Evolutionary conservation across 2,329 filamentous ascomycete genomes (phyloP), one percentile per base, ranked within the genome.

Genomic region (Zymoseptoria pseudotritici): DNA sequence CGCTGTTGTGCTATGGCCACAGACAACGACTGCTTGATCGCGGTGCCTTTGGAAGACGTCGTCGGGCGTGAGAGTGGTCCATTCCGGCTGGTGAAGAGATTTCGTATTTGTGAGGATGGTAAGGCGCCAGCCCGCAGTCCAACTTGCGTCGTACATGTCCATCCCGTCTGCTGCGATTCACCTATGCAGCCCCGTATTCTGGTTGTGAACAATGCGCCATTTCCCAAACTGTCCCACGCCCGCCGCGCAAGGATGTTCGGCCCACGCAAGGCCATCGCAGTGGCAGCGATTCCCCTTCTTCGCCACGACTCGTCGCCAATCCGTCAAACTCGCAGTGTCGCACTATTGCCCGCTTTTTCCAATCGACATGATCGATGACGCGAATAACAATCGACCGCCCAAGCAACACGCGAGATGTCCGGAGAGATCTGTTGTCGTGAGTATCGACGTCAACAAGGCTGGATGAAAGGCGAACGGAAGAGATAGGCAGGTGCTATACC

Each of bases 181-280:
- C 20, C 52, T 24, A 22, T 19, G 52, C 20, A 55, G 20, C 57
- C 29, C 54, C 58, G 61, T 72, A 71, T 71, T 70, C 69, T 72
- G 29, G 67, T 68, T 10, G 67, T 72, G 60, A 72, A 71, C 19
- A 72, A 62, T n/a, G 71, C 69, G 50, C 71, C 71, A 50, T 69
- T 72, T 11, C 71, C 71, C 31, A 70, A 46, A 56, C 71, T 71
- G 52, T 72, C 65, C 71, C 71, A 73, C 11, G 71, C 71, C 54
- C 64, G 62, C 53, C 64, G 65, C 59, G 66, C 66, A 24, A 69
- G 42, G 57, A 57, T 63, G 24, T 63, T 60, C 56, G 62, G 26
- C 26, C 26, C 26, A 29, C 26, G 26, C 26, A 29, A 29, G 26
- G 26, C 6, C 26, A 29, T 29, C 26, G 26, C 26, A 29, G 26